Evolutionary conservation across 2,329 filamentous ascomycete genomes (phyloP).

Genomic region (Aureobasidium sp.): DNA sequence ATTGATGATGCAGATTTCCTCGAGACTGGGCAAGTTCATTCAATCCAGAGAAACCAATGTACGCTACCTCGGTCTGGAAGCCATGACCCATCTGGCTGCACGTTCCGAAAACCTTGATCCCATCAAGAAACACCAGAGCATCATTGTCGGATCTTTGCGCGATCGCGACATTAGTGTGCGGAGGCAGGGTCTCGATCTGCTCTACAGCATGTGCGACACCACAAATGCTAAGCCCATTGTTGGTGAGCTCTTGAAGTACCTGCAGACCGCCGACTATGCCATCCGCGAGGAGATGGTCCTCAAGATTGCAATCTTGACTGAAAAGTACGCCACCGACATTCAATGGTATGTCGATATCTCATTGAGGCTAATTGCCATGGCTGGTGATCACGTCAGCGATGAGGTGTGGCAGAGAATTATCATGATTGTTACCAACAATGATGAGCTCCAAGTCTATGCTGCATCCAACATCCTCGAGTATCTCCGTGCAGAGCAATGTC

Average conservation of each 20-base stretch:
- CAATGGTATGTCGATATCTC: constrained; percentile 99
- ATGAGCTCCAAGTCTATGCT: constrained; percentile 93
- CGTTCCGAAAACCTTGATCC: constrained; percentile 89
- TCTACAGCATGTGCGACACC: constrained; percentile 99
- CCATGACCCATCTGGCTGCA: constrained; percentile 96
- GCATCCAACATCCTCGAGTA: constrained; percentile 90
- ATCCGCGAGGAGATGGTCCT: constrained; percentile 99
- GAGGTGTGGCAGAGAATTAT: constrained; percentile 99
- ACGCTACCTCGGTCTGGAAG: constrained; percentile 88
- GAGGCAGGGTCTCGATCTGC: constrained; percentile 85
- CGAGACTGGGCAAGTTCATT: constrained; percentile 87
- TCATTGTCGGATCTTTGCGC: constrained; percentile 88
- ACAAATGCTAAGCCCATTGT: constrained; percentile 93
- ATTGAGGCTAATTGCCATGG: constrained; percentile 86
- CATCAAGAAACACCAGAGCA: constrained; percentile 95
- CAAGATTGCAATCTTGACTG: constrained; percentile 95
- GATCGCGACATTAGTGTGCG: constrained; percentile 96
- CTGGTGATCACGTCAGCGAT: constrained; percentile 95
- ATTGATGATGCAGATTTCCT: constrained; percentile 92
- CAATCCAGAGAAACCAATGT: constrained; percentile 96
- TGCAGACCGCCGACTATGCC: constrained; percentile 94
- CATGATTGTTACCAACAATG: constrained; percentile 98
- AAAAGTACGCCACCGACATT: constrained; percentile 96
- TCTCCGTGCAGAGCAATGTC: constrained; percentile 85
- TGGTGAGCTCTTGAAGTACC: constrained; percentile 83